These are phyloP conservation scores for Alternaria gansuensis DNA, from an alignment of 2,329 filamentous ascomycete species.

Conservation along the genomic window DNA sequence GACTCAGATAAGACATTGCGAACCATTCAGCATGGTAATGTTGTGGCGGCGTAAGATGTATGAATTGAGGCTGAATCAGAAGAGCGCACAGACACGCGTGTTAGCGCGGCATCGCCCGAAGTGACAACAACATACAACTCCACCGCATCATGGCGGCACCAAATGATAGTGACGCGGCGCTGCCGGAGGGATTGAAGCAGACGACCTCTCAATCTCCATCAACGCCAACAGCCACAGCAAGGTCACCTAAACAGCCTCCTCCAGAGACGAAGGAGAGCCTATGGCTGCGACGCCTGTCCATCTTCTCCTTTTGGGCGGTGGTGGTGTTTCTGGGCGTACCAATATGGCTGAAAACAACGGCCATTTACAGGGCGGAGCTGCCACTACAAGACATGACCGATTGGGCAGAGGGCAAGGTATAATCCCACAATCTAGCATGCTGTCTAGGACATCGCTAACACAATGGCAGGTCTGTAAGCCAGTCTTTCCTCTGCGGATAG, in stretches of 20 bases:
- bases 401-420: slow-evolving; percentile 89
- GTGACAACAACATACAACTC: slow-evolving; percentile 28
- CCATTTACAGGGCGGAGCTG: slow-evolving; percentile 85
- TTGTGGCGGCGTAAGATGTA: too few species aligned
- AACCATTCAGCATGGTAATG: too few species aligned
- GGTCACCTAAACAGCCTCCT: slow-evolving; percentile 63
- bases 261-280: slow-evolving; percentile 77
- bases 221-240: slow-evolving; percentile 10
- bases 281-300: slow-evolving; percentile 74
- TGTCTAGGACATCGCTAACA: slow-evolving; percentile 14
- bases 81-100: slow-evolving; percentile 22
- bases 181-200: slow-evolving; percentile 18
- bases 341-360: slow-evolving; percentile 95
- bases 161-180: slow-evolving; percentile 36
- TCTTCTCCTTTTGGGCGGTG: slow-evolving; percentile 90
- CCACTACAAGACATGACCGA: slow-evolving; percentile 86
- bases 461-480: slow-evolving; percentile 78
- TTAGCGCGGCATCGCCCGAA: slow-evolving; percentile 20
- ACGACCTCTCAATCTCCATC: slow-evolving; percentile 8
- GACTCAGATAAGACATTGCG: too few species aligned
- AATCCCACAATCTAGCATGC: neutral
- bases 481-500: slow-evolving; percentile 85
- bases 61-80: neutral
- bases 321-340: slow-evolving; percentile 85
- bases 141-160: slow-evolving; percentile 42